Percentiles rank a stretch among this genome's conserved stretches.
Evolutionary conservation across 768 basidiomycete species (phyloP).

Genomic region (Suillus tomentosus): DNA sequence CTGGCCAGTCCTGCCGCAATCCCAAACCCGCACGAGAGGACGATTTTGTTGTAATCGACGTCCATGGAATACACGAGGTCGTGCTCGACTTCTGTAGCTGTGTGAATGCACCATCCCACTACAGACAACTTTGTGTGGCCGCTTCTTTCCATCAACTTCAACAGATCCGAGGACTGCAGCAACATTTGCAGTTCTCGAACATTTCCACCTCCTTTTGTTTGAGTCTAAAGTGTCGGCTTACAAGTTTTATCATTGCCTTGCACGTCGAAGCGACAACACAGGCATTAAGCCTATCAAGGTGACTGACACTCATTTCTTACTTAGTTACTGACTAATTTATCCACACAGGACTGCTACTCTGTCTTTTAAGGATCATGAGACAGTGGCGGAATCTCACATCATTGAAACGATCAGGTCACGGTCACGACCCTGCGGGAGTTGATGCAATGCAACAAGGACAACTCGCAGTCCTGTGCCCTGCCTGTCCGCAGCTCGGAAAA

Average conservation of each 20-base stretch:
- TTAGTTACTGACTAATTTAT: conserved; percentile 13
- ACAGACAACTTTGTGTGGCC: conserved; percentile 34
- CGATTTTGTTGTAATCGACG: conserved; percentile 17
- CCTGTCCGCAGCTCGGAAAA: conserved; percentile 35
- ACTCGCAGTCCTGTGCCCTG: conserved; percentile 33
- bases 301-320: conserved; percentile 7
- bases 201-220: conserved; percentile 29
- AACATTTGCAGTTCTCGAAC: conserved; percentile 31
- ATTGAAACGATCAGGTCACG: conserved; percentile 18
- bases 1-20: conserved; percentile 11
- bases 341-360: conserved; percentile 32
- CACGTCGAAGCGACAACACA: conserved; percentile 27
- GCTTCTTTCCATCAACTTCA: conserved; percentile 34
- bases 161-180: conserved; percentile 31
- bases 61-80: conserved; percentile 21
- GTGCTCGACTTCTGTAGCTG: conserved; percentile 25
- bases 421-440: conserved; percentile 10
- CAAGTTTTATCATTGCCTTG: conserved; percentile 33
- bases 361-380: conserved; percentile 23
- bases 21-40: conserved; percentile 1
- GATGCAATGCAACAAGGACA: conserved; percentile 22
- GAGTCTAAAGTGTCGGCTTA: conserved; percentile 32
- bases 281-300: conserved; percentile 25
- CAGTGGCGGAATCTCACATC: conserved; percentile 16
- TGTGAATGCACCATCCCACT: conserved; percentile 15